Evolutionary conservation across 441 rosid genomes (phyloP).

Genomic region (Arabidopsis lyrata): DNA sequence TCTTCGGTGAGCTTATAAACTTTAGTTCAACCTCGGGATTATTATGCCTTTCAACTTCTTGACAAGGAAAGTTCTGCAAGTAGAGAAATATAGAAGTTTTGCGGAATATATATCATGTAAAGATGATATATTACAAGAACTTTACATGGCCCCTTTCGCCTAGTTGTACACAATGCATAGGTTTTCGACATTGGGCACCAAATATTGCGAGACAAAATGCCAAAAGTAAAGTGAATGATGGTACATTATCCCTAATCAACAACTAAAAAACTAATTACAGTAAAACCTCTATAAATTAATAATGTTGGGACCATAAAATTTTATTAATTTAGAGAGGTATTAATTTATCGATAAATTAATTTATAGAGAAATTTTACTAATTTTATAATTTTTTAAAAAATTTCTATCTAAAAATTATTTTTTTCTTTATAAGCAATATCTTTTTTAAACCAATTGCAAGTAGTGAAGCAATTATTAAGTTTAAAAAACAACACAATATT

Average conservation of each 20-base stretch:
- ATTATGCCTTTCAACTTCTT: slow-evolving; percentile 99
- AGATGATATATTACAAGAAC: slow-evolving; percentile 20
- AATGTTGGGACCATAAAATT: too few relatives aligned
- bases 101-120: slow-evolving; percentile 13
- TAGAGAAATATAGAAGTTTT: slow-evolving; percentile 21
- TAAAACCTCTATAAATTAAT: too few relatives aligned
- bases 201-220: not conserved
- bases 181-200: not conserved
- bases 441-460: too few relatives aligned
- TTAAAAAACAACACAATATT: too few relatives aligned
- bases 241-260: slow-evolving; percentile 1
- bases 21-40: slow-evolving; percentile 97
- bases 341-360: too few relatives aligned
- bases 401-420: too few relatives aligned
- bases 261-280: not conserved
- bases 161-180: slow-evolving; percentile 8
- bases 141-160: slow-evolving; percentile 13
- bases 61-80: slow-evolving; percentile 92
- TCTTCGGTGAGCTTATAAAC: slow-evolving; percentile 58
- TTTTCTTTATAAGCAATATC: too few relatives aligned
- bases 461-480: too few relatives aligned
- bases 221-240: not conserved
- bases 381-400: too few relatives aligned
- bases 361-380: too few relatives aligned
- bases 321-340: too few relatives aligned